phyloP scores from a whole-genome alignment of 257 asterid genomes.

The Solanum sparsipilum region DNA sequence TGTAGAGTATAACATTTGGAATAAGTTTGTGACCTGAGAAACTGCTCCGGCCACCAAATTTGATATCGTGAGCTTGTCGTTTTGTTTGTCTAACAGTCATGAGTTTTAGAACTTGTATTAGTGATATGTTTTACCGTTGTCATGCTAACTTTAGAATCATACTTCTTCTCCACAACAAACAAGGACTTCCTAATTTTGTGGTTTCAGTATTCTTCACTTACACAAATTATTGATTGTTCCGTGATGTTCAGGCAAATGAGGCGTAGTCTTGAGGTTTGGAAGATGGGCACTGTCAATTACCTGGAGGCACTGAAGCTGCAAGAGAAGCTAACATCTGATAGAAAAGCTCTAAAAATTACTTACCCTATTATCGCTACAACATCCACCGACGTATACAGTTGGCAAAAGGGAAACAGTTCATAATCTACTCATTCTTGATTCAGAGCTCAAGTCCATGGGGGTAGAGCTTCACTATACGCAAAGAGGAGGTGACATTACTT shows the following conservation, averaged over 20 bases:
- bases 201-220: neutral
- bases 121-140: neutral
- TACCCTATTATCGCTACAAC: conserved; percentile 49
- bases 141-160: neutral
- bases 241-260: neutral
- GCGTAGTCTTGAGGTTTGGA: conserved; percentile 45
- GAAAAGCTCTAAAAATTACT: conserved; percentile 33
- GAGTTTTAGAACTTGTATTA: neutral
- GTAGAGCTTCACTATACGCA: conserved; percentile 56
- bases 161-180: neutral
- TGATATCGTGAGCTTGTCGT: neutral
- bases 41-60: neutral
- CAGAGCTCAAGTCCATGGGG: conserved; percentile 50
- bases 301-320: conserved; percentile 54
- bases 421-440: conserved; percentile 41
- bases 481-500: conserved; percentile 76
- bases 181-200: neutral
- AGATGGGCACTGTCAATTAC: conserved; percentile 48
- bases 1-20: neutral
- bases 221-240: neutral
- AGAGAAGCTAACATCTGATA: conserved; percentile 37
- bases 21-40: neutral
- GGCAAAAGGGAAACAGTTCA: conserved; percentile 56
- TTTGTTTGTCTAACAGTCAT: neutral
- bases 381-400: conserved; percentile 72